phyloP scores from a whole-genome alignment of 345 rosid species.

The Eucalyptus urophylla region DNA sequence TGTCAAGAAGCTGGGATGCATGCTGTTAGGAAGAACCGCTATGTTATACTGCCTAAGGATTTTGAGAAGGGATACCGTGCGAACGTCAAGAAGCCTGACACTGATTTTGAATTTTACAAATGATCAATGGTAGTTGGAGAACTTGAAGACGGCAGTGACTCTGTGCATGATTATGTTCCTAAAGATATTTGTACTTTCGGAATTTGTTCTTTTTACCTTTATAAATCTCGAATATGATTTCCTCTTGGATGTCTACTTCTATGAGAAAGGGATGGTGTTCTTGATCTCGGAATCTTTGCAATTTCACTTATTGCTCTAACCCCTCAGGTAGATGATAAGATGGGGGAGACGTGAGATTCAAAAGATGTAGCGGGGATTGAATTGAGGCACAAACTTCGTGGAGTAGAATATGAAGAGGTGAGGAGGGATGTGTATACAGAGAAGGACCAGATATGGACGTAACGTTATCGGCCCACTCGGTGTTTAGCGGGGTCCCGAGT shows the following conservation, averaged over 20 bases:
- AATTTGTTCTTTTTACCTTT: not conserved
- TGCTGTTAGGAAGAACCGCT: slow-evolving; percentile 95
- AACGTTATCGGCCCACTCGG: not conserved
- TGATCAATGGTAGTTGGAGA: not conserved
- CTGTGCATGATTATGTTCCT: not conserved
- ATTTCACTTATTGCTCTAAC: not conserved
- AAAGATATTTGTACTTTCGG: not conserved
- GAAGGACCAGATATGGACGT: not conserved
- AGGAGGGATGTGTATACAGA: not conserved
- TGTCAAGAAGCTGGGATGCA: slow-evolving; percentile 99
- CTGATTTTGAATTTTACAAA: slow-evolving; percentile 94
- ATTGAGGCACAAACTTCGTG: not conserved
- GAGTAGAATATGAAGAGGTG: not conserved
- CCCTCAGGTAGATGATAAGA: not conserved
- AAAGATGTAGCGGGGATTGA: not conserved
- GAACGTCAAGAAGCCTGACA: slow-evolving; percentile 99
- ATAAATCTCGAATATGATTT: not conserved
- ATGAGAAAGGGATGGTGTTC: not conserved
- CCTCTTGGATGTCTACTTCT: not conserved
- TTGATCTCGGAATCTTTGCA: not conserved
- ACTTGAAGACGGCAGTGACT: not conserved
- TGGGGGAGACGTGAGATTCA: not conserved
- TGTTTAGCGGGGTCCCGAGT: not conserved
- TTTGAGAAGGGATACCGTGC: slow-evolving; percentile 96
- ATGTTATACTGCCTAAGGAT: slow-evolving; percentile 92